Evolutionary conservation across 495 filamentous ascomycete species (phyloP), one percentile per base, ranked within the genome.

Genomic region (Penicillium salamii): DNA sequence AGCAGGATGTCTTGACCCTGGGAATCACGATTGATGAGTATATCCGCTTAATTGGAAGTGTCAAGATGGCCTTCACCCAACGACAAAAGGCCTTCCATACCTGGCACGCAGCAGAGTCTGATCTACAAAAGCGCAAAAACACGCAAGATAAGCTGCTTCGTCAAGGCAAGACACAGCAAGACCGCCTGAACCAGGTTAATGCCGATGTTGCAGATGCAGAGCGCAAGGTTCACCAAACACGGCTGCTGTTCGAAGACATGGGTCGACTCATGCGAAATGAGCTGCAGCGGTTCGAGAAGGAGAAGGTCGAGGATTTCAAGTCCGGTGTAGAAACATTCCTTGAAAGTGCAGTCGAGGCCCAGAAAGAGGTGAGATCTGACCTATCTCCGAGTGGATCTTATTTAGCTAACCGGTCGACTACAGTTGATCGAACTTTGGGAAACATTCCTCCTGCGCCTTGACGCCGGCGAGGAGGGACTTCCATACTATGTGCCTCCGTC

Each of bases 251-350:
- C 65, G 93, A 98, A 52, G 95, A 98, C 63, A 97, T 98, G 93
- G 93, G 93, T 11, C 79, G 90, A 20, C 72, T 96, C 63, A 92
- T 98, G 91, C 80, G 89, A 32, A 73, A 76, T 23, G 93, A 98
- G 68, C 76, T 98, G 50, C 93, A 97, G 53, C 77, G 91, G 21
- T 98, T 98, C 59, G 93, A 97, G 74, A 82, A 82, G 57, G 93
- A 98, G 73, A 98, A 98, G 75, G 93, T 98, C 7, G 93, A 98
- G 65, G 93, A 98, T 66, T 98, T 98, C 71, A 98, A 97, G 75
- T 91, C 87, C 51, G 95, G 90, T 0, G 92, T 98, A 2, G 93
- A 98, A 74, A 98, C 93, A 0, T 98, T 92, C 67, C 73, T 98
- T 55, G 93, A 98, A 71, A 88, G 91, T 50, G 89, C 92, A 7